phyloP scores from a whole-genome alignment of 2,329 filamentous ascomycete genomes.

The Macrophomina pseudophaseolina region DNA sequence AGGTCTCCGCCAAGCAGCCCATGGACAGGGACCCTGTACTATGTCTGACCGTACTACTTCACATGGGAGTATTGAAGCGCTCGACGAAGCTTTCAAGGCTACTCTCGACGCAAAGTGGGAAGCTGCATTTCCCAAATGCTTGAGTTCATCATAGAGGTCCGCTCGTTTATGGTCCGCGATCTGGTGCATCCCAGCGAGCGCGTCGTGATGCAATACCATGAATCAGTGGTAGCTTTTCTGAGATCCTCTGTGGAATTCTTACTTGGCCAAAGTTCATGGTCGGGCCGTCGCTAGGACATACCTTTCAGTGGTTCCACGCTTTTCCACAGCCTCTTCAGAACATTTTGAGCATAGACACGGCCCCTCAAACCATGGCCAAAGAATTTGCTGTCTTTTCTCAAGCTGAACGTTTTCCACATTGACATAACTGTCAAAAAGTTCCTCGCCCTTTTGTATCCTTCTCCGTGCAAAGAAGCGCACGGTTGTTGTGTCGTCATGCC shows the following conservation, averaged over 20 bases:
- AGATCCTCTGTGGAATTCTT: background rate
- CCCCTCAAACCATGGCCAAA: constrained; percentile 32
- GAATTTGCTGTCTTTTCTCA: constrained; percentile 22
- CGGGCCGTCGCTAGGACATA: background rate
- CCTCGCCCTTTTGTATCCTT: constrained; percentile 24
- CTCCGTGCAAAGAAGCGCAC: constrained; percentile 29
- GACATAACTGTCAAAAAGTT: constrained; percentile 31
- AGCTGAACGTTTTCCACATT: constrained; percentile 25
- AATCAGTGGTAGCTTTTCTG: background rate
- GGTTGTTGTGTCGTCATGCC: constrained; percentile 28
- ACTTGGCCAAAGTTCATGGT: background rate
- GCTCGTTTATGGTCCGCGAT: background rate
- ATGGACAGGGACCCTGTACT: background rate
- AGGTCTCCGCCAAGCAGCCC: background rate
- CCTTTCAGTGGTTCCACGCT: background rate
- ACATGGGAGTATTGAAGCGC: background rate
- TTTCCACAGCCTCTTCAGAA: constrained; percentile 14
- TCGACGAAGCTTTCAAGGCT: background rate
- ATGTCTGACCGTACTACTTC: background rate
- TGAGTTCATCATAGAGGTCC: background rate
- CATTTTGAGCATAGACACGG: constrained; percentile 29
- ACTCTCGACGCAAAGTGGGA: background rate
- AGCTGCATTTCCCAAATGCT: too few relatives aligned
- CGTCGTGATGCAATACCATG: background rate
- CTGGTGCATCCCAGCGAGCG: background rate